Percentiles rank a stretch among this genome's conserved stretches.
Conservation (phyloP, 192 early-diverging fungal species). For the Coemansia sp. region DNA sequence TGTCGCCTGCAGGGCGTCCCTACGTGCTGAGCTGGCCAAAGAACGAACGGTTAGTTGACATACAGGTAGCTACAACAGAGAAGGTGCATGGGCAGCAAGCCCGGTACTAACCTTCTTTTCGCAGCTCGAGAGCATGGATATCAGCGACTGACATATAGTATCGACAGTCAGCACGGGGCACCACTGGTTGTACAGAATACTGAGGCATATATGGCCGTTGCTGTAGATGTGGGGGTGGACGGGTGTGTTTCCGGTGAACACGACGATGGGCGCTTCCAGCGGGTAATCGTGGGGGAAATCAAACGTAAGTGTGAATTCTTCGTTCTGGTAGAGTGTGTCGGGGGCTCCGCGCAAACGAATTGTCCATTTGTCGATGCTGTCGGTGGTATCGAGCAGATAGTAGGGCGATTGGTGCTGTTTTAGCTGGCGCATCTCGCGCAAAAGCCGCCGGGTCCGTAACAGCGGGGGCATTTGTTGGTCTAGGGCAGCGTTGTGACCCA, state of each 20-base stretch:
- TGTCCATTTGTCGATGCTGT: slow-evolving; percentile 57
- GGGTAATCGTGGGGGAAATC: slow-evolving; percentile 70
- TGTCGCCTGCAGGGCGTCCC: slow-evolving; percentile 26
- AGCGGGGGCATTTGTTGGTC: slow-evolving; percentile 1
- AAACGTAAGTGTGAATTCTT: slow-evolving; percentile 55
- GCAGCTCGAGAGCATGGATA: slow-evolving; percentile 88
- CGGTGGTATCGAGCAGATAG: slow-evolving; percentile 20
- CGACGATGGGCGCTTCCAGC: slow-evolving; percentile 65
- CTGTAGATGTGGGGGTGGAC: slow-evolving; percentile 77
- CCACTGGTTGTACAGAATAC: slow-evolving; percentile 93
- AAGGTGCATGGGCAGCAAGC: no score
- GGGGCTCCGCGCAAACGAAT: slow-evolving; percentile 57
- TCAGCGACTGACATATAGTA: slow-evolving; percentile 81
- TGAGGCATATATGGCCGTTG: slow-evolving; percentile 97
- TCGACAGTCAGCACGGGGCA: slow-evolving; percentile 86
- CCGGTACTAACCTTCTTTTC: slow-evolving; percentile 66
- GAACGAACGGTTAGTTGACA: no score
- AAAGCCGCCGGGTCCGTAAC: slow-evolving; percentile 30
- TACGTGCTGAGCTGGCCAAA: no score
- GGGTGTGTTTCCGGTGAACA: slow-evolving; percentile 57
- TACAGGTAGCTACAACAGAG: no score
- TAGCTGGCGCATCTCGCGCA: slow-evolving; percentile 37
- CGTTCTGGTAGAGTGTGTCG: slow-evolving; percentile 58
- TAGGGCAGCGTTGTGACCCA: neutral
- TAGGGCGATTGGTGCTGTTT: slow-evolving; percentile 13